Conservation (phyloP, 352 stramenopile species). For the Globisporangium parvum region DNA sequence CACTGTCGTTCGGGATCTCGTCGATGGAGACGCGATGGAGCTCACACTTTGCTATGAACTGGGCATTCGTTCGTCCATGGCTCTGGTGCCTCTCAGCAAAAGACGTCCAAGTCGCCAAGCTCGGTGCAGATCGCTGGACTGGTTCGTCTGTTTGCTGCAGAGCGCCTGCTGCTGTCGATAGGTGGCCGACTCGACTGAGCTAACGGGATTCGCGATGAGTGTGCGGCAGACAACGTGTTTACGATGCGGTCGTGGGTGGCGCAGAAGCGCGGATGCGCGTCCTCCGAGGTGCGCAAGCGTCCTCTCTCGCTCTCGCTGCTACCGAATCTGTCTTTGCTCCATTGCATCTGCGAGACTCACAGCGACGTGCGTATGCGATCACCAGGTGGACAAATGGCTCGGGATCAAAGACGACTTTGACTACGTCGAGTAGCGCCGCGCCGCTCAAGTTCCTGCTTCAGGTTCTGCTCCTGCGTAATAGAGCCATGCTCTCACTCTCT, state of each 20-base stretch:
- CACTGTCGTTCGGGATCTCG: too few species aligned
- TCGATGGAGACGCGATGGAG: neutral
- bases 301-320: neutral
- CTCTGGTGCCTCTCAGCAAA: constrained; percentile 17
- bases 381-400: constrained; percentile 80
- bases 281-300: constrained; percentile 34
- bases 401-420: constrained; percentile 85
- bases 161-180: neutral
- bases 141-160: constrained; percentile 22
- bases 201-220: neutral
- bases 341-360: neutral
- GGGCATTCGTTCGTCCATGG: neutral
- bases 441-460: neutral
- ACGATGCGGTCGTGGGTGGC: constrained; percentile 77
- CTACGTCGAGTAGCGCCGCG: constrained; percentile 47
- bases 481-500: neutral
- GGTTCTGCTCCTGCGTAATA: neutral
- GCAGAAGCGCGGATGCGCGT: constrained; percentile 65
- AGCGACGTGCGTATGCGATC: neutral
- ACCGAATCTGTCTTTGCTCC: neutral
- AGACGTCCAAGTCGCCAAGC: constrained; percentile 61
- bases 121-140: constrained; percentile 72
- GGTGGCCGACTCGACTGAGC: neutral
- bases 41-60: neutral
- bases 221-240: constrained; percentile 66